Percentiles rank a stretch among this genome's conserved stretches.
Conservation (phyloP, 2,329 filamentous ascomycete species). For the Paramyrothecium roridum region DNA sequence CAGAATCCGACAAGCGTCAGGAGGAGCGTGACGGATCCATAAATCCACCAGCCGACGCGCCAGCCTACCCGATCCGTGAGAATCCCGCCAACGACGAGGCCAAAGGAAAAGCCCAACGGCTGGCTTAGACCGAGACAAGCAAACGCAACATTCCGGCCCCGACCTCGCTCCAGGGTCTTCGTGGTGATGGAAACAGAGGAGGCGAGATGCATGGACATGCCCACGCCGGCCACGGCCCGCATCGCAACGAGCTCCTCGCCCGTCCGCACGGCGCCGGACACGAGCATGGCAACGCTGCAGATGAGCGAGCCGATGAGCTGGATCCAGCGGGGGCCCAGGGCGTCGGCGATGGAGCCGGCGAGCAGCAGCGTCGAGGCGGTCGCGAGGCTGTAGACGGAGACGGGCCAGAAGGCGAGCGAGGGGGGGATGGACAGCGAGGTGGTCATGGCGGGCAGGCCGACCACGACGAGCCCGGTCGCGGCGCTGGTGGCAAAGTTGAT, state of each 20-base stretch:
- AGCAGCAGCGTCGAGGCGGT: slow-evolving; percentile 33
- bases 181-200: slow-evolving; percentile 32
- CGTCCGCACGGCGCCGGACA: slow-evolving; percentile 21
- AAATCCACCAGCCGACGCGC: slow-evolving; percentile 35
- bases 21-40: slow-evolving; percentile 2
- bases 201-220: slow-evolving; percentile 29
- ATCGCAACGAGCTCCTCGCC: slow-evolving; percentile 32
- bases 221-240: slow-evolving; percentile 35
- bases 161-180: slow-evolving; percentile 23
- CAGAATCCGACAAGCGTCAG: slow-evolving; percentile 24
- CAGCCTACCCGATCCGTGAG: slow-evolving; percentile 37
- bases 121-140: slow-evolving; percentile 42
- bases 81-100: slow-evolving; percentile 41
- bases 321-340: slow-evolving; percentile 27
- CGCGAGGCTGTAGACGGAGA: slow-evolving; percentile 30
- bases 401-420: slow-evolving; percentile 34
- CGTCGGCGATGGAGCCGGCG: slow-evolving; percentile 34
- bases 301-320: slow-evolving; percentile 28
- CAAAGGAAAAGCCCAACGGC: slow-evolving; percentile 40
- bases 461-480: slow-evolving; percentile 27
- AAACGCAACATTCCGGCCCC: slow-evolving; percentile 36
- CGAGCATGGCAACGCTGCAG: slow-evolving; percentile 25
- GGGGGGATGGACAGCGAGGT: slow-evolving; percentile 26
- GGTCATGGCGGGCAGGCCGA: slow-evolving; percentile 37
- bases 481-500: slow-evolving; percentile 19